Evolutionary conservation across 108 stramenopile genomes (phyloP), one percentile per base, ranked within the genome.

Genomic region (Discostella pseudostelligera): DNA sequence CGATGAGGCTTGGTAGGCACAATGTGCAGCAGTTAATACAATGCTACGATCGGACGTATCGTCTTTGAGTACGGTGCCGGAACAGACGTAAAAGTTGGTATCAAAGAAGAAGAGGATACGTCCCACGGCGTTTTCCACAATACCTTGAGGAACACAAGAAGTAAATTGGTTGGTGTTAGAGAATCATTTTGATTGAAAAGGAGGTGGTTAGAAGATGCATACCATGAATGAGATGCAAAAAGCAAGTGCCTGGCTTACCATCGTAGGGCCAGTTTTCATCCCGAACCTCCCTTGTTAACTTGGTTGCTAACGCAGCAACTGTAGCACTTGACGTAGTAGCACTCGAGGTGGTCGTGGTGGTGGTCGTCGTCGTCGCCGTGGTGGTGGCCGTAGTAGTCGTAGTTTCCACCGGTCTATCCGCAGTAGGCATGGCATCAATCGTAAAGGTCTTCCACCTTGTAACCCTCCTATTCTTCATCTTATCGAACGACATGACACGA

Each of bases 41-140:
- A 76, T 45, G 47, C 62, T 68, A 9, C 75, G 46, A 59, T 76
- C 75, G 47, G 29, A 50, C 35, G 44, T 24, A 19, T 49, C 35
- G 36, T 69, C 64, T 25, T 70, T 43, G 28, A 78, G 6, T 24
- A 78, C 69, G 17, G 77, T 71, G 19, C 77, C 77, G 0, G 77
- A 60, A 36, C 77, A 78, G 20, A 76, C 67, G 42, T 57, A 76
- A 8, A 67, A 51, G 46, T 67, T 62, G 7, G 37, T 44, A 28
- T 67, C 62, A 39, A 71, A 66, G 65, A 71, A 70, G 65, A 78
- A 78, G 40, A 78, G 69, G 17, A 78, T 67, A 8, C 69, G 77
- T 32, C 77, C 77, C 13, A 67, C 64, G 47, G 68, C 58, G 6
- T 21, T 20, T 60, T 76, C 56, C 25, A 76, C 40, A 47, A 65